Evolutionary conservation across 441 rosid species (phyloP), one percentile per base, ranked within the genome.

Genomic region (Bocquillonia castaneifolia): DNA sequence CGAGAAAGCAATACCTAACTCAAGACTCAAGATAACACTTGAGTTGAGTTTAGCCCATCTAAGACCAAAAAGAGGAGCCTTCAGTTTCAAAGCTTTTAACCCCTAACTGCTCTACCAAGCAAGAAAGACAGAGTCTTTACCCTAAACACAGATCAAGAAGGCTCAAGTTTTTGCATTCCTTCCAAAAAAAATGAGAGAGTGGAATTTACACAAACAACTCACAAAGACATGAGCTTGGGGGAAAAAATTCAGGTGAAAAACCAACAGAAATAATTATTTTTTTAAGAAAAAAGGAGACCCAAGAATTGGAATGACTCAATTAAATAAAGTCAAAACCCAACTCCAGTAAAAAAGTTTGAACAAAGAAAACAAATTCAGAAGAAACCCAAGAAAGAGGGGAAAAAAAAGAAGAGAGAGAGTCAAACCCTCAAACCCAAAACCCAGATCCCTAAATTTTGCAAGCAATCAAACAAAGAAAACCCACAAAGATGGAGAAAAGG

Each of bases 361-460:
- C 71, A 70, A 71, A 75, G 74, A 74, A 70, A 78, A 75, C 70
- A 73, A 75, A 65, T 26, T 65, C 59, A 72, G 77, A 72, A 77
- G 78, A 81, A 84, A 79, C 77, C 83, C 86, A 74, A 78, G 78
- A 83, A 76, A 80, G 75, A 65, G 5, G 9, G 40, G 9, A 4
- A 42, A 12, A 42, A 42, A 42, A 6, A 13, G 12, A 12, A 42
- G 65, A 74, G 59, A 66, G 67, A 63, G 70, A 81, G 81, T 82
- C 88, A 80, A 86, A 84, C 82, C 90, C 81, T 81, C 78, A 84
- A 85, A 82, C 81, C 83, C 72, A 74, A 73, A 80, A 77, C 79
- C 85, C 84, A 91, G 93, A 87, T 89, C 92, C 92, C 85, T 76
- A 77, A 81, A 77, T 60, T 72, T 67, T 57, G 64, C 66, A 59